Evolutionary conservation across 768 basidiomycete species (phyloP), one percentile per base, ranked within the genome.

Genomic region (Stropharia rugosoannulata): DNA sequence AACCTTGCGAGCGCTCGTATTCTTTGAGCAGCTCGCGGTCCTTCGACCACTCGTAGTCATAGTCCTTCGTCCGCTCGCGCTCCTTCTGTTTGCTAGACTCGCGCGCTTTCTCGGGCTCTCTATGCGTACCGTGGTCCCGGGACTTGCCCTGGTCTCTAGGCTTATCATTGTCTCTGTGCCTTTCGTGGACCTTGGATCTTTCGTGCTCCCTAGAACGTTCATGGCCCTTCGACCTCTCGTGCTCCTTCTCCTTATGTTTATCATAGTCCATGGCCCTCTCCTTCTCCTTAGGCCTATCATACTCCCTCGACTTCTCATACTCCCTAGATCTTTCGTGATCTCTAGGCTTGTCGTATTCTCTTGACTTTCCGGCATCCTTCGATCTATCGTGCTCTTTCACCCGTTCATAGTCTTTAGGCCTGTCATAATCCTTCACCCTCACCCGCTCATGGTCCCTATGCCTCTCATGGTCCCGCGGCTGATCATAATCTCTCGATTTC

Each of bases 391-490:
- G 12, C 4, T 49, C 51, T 29, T n/a, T 56, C 13, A 40, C 29
- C 22, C 54, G 22, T 29, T 59, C 50, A 22, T 15, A 29, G 9
- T 51, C 58, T 54, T 22, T 53, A 13, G 39, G 19, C 40, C 22
- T 45, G 37, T 50, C 45, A 22, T 15, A 7, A n/a, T 49, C 57
- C 57, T 18, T 32, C 4, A 41, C 4, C 38, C 49, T 49, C 55
- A 32, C 29, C 29, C 19, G 16, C 16, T 36, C 62, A 51, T 55
- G 54, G 16, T 64, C 62, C 38, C 46, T 60, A 43, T 55, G 54
- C 6, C 53, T 35, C 18, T 61, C 57, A 32, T 47, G 38, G n/a
- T 62, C 56, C 49, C 47, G 54, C 38, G 38, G 2, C 41, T 54
- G 22, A 44, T 61, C 46, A 27, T 59, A 48, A 51, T 59, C 50